phyloP scores from a whole-genome alignment of 2,329 filamentous ascomycete species.

The Arthrobotrys iridis region DNA sequence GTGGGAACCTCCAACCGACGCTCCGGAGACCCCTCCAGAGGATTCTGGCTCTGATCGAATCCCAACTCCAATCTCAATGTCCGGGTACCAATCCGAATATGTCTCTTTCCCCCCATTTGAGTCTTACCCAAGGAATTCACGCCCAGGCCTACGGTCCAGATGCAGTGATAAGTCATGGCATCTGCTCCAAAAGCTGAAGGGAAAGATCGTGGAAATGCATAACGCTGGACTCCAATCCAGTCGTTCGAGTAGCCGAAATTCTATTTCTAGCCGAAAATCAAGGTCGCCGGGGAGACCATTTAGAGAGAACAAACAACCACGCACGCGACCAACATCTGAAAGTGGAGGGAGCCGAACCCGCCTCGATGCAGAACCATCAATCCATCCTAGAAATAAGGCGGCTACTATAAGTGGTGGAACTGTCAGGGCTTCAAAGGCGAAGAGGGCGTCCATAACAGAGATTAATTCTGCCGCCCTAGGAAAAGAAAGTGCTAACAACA shows the following conservation, averaged over 20 bases:
- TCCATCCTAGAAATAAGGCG: not conserved
- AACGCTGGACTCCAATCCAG: conserved; percentile 38
- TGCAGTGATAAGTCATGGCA: conserved; percentile 53
- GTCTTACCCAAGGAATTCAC: conserved; percentile 30
- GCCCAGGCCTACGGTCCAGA: conserved; percentile 35
- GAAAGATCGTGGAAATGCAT: conserved; percentile 45
- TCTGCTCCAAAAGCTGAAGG: conserved; percentile 46
- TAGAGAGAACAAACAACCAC: not conserved
- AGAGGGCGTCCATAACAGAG: not conserved
- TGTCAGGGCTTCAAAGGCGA: not conserved
- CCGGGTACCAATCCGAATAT: conserved; percentile 36
- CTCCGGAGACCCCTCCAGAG: not conserved
- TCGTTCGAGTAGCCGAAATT: conserved; percentile 38
- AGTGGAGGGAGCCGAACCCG: not conserved
- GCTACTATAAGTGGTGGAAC: conserved; percentile 11
- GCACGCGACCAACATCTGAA: conserved; percentile 13
- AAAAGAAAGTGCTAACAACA: not conserved
- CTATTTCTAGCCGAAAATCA: conserved; percentile 44
- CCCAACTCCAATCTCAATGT: not conserved
- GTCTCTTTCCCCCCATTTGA: conserved; percentile 41
- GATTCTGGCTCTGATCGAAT: not conserved
- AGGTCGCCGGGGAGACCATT: conserved; percentile 22
- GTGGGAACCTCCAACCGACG: conserved; percentile 21
- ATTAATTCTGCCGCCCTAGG: not conserved
- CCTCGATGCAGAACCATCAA: not conserved